Evolutionary conservation across 441 rosid species (phyloP), one percentile per base, ranked within the genome.

Genomic region (Raphanus hybrid): DNA sequence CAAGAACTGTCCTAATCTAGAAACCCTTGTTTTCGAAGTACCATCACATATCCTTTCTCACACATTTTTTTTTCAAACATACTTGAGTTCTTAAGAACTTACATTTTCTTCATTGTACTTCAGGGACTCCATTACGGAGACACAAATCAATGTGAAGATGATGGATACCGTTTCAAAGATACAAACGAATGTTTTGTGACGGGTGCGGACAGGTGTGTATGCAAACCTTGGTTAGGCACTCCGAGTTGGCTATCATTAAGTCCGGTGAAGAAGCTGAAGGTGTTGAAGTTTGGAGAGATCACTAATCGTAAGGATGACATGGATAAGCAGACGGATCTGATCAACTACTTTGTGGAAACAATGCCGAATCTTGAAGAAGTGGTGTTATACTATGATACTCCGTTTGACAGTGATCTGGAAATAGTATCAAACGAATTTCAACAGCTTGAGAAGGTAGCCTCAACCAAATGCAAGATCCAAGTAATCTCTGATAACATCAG

Each of bases 381-480:
- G 52, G 52, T 45, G 6, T 45, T 45, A 12, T 45, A 45, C 52
- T 45, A 4, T 45, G 52, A 45, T 45, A 45, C 15, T 45, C 52
- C 6, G 5, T 2, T 2, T 45, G 52, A 45, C 5, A 3, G 5
- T 45, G 52, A 12, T 45, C 15, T 3, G 14, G 5, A 3, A 3
- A 45, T 45, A 45, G 45, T 39, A 2, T 39, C 45, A 39, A 39
- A 4, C 6, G 55, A 2, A 50, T 50, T 67, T 60, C 78, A 67
- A 27, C 12, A 12, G 62, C 39, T 75, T 45, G 11, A 45, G 0
- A 66, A 59, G 20, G 68, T 75, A 32, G 68, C 78, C 15, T 75
- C 78, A n/a, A 0, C 59, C 14, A 75, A 67, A 67, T 75, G 78
- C 73, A n/a, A 75, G 39, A 75, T 75, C 67, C 39, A 75, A 32